These are phyloP conservation scores for Globisporangium barbulae DNA, from an alignment of 352 stramenopile genomes.

Conservation along the genomic window DNA sequence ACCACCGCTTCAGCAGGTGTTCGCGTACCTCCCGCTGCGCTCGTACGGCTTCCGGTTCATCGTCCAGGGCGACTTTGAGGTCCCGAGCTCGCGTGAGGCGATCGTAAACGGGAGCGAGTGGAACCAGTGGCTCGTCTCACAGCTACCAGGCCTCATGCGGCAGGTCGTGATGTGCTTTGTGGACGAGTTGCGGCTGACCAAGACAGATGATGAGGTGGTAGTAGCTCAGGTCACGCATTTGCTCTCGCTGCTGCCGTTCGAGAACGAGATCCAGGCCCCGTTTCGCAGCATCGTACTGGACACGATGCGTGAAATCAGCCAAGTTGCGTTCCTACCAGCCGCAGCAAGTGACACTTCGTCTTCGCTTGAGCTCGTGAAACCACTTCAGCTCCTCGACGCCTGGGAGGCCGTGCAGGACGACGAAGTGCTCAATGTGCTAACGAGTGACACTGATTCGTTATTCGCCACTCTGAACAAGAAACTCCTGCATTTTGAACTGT, in stretches of 20 bases:
- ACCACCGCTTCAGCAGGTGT: conserved; percentile 71
- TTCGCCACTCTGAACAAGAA: conserved; percentile 44
- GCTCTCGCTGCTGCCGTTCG: conserved; percentile 54
- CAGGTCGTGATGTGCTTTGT: conserved; percentile 21
- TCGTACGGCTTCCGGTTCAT: conserved; percentile 86
- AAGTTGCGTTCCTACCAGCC: conserved; percentile 43
- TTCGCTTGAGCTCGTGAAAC: conserved; percentile 18
- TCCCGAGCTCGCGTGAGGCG: conserved; percentile 81
- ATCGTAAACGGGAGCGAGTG: conserved; percentile 81
- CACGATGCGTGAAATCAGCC: conserved; percentile 54
- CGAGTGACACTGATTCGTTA: conserved; percentile 21
- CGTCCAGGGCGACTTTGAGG: conserved; percentile 83
- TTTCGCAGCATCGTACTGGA: conserved; percentile 59
- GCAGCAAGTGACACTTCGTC: not conserved
- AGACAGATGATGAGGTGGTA: not conserved
- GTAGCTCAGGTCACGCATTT: conserved; percentile 33
- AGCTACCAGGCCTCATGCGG: conserved; percentile 53
- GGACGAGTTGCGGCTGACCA: conserved; percentile 6
- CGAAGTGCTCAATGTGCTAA: conserved; percentile 12
- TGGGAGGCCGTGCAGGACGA: conserved; percentile 27
- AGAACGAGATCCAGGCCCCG: conserved; percentile 68
- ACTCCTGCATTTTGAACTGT: conserved; percentile 42
- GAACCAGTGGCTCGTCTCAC: conserved; percentile 86
- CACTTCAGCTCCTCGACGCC: conserved; percentile 45
- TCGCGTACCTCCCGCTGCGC: conserved; percentile 77